These are phyloP conservation scores for Zychaea mexicana DNA, from an alignment of 371 early-diverging fungal genomes.

Conservation along the genomic window DNA sequence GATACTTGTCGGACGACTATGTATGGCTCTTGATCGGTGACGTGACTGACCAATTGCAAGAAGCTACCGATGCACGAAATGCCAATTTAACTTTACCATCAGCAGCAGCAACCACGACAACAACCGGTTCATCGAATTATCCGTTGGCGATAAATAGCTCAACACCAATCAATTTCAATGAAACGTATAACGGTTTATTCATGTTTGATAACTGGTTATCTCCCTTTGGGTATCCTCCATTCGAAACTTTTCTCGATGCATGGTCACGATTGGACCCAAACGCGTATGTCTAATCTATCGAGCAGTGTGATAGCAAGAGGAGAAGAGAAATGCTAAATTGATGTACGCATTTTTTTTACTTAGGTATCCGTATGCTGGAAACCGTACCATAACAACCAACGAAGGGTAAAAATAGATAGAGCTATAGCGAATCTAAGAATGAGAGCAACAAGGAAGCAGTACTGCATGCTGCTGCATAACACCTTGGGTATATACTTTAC, in stretches of 20 bases:
- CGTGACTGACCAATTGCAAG: constrained; percentile 29
- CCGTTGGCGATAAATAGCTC: constrained; percentile 8
- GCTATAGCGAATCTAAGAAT: no score
- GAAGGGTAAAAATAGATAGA: constrained; percentile 47
- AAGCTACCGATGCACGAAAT: constrained; percentile 26
- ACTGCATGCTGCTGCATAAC: no score
- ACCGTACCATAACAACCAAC: constrained; percentile 55
- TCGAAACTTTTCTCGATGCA: constrained; percentile 52
- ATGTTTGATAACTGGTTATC: constrained; percentile 60
- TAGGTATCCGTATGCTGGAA: constrained; percentile 62
- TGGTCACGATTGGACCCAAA: constrained; percentile 50
- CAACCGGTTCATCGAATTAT: not conserved
- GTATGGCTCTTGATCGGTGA: constrained; percentile 60
- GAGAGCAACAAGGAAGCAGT: not conserved
- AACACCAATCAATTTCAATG: constrained; percentile 26
- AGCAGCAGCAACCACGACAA: not conserved
- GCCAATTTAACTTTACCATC: constrained; percentile 8
- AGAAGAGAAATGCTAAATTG: not conserved
- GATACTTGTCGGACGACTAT: constrained; percentile 38
- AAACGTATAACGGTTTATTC: constrained; percentile 51
- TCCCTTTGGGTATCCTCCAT: constrained; percentile 54
- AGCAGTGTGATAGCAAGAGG: no score
- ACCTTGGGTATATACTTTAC: no score
- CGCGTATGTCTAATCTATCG: constrained; percentile 28
- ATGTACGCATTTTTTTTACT: not conserved